phyloP scores from a whole-genome alignment of 371 early-diverging fungal species.

The Mucor velutinosus region DNA sequence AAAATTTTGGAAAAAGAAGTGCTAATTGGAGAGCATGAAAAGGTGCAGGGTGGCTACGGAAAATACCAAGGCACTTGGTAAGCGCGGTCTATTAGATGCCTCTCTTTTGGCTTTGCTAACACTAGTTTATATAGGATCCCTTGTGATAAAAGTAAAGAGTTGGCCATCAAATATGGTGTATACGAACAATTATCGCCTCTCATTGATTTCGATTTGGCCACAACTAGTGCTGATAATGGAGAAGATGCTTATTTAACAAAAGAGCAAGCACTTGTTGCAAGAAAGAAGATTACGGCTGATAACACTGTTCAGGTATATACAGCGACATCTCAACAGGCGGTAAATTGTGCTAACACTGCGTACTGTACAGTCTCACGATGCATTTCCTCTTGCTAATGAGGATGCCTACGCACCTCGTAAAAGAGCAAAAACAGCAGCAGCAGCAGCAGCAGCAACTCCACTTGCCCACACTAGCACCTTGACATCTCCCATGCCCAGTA shows the following conservation, averaged over 20 bases:
- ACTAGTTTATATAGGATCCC: constrained; percentile 68
- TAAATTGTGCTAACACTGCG: not conserved
- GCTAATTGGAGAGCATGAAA: constrained; percentile 84
- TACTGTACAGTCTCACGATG: not conserved
- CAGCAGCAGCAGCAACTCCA: not conserved
- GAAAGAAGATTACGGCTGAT: constrained; percentile 5
- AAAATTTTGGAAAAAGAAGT: constrained; percentile 93
- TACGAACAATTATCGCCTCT: constrained; percentile 60
- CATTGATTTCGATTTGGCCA: constrained; percentile 60
- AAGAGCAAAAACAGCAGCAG: constrained; percentile 10
- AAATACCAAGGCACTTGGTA: constrained; percentile 96
- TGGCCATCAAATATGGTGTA: constrained; percentile 76
- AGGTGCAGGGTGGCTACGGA: constrained; percentile 98
- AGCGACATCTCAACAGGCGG: not conserved
- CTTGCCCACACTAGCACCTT: not conserved
- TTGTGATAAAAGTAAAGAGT: constrained; percentile 68
- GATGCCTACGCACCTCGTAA: constrained; percentile 14
- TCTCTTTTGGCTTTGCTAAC: not conserved
- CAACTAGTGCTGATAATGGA: constrained; percentile 35
- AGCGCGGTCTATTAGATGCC: constrained; percentile 1
- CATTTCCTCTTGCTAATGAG: not conserved
- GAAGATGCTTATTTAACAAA: constrained; percentile 7
- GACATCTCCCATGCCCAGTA: not conserved
- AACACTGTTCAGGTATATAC: not conserved
- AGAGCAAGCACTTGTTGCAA: constrained; percentile 8